Percentiles rank a stretch among this genome's conserved stretches.
Conservation (phyloP, 2,329 filamentous ascomycete species). For the Sporothrix pallida region DNA sequence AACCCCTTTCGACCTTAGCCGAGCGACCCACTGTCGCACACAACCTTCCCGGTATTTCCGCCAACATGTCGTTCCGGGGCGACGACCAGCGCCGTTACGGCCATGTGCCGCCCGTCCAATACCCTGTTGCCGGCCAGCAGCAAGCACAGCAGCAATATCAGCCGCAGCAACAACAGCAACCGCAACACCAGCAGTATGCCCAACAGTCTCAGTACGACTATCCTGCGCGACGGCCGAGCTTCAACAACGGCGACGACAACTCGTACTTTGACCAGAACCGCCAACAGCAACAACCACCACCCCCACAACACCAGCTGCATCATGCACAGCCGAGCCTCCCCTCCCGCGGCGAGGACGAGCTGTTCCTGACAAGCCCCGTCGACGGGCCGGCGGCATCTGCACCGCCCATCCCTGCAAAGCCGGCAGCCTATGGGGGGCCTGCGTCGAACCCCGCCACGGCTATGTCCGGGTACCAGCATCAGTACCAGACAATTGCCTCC, state of each 20-base stretch:
- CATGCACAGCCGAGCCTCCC: conserved; percentile 29
- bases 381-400: conserved; percentile 40
- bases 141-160: conserved; percentile 27
- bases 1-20: not conserved
- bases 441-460: conserved; percentile 50
- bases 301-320: conserved; percentile 28
- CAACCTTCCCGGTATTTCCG: conserved; percentile 1
- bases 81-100: conserved; percentile 69
- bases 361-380: conserved; percentile 64
- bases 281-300: conserved; percentile 12
- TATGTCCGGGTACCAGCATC: conserved; percentile 59
- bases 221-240: conserved; percentile 67
- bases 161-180: conserved; percentile 30
- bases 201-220: conserved; percentile 43
- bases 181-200: conserved; percentile 25
- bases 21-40: conserved; percentile 17
- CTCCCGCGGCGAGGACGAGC: conserved; percentile 59
- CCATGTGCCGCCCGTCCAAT: conserved; percentile 70
- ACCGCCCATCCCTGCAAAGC: conserved; percentile 39
- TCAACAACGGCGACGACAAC: conserved; percentile 76
- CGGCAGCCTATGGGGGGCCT: conserved; percentile 47
- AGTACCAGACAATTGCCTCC: conserved; percentile 55
- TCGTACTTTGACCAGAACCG: conserved; percentile 54
- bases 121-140: conserved; percentile 56
- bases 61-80: conserved; percentile 66